These are phyloP conservation scores for Chlorella sp. DNA, from an alignment of 139 green algal species.

Conservation along the genomic window DNA sequence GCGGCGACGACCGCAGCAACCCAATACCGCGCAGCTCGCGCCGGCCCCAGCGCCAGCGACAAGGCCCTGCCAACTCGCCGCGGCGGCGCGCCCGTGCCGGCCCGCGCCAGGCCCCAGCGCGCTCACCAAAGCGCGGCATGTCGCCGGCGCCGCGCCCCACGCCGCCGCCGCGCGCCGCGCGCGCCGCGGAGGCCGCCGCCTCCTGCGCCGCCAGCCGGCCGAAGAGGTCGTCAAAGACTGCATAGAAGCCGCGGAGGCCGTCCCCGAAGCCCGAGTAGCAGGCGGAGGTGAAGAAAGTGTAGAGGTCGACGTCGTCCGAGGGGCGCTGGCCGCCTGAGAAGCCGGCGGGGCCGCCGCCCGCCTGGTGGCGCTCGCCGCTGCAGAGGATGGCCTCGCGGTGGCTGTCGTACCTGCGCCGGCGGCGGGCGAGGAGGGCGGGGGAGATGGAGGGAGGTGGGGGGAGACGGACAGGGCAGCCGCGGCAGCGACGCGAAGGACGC, in stretches of 20 bases:
- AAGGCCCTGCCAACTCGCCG: too few relatives aligned
- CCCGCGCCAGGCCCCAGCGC: too few relatives aligned
- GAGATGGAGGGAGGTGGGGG: not conserved
- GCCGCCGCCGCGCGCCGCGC: constrained; percentile 1
- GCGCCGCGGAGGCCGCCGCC: constrained; percentile 35
- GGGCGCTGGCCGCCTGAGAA: constrained; percentile 43
- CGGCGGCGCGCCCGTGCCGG: too few relatives aligned
- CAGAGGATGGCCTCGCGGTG: constrained; percentile 89
- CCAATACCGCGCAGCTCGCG: too few relatives aligned
- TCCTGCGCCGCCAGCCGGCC: constrained; percentile 71
- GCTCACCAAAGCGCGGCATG: constrained; percentile 38
- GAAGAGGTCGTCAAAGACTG: constrained; percentile 87
- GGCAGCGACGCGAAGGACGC: not conserved
- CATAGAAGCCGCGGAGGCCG: constrained; percentile 85
- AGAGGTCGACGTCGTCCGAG: constrained; percentile 83
- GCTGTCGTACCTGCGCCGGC: constrained; percentile 81
- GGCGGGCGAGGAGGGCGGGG: too few relatives aligned
- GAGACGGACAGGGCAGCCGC: not conserved
- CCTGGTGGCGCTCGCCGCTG: constrained; percentile 74
- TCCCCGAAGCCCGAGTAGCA: constrained; percentile 88
- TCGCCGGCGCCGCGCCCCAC: not conserved
- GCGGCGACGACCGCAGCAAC: too few relatives aligned
- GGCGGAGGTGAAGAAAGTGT: constrained; percentile 74
- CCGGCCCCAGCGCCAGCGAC: too few relatives aligned
- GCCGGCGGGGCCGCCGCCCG: constrained; percentile 48